Evolutionary conservation across 1,284 basidiomycete species (phyloP), one percentile per base, ranked within the genome.

Genomic region (Agroathelia rolfsii): DNA sequence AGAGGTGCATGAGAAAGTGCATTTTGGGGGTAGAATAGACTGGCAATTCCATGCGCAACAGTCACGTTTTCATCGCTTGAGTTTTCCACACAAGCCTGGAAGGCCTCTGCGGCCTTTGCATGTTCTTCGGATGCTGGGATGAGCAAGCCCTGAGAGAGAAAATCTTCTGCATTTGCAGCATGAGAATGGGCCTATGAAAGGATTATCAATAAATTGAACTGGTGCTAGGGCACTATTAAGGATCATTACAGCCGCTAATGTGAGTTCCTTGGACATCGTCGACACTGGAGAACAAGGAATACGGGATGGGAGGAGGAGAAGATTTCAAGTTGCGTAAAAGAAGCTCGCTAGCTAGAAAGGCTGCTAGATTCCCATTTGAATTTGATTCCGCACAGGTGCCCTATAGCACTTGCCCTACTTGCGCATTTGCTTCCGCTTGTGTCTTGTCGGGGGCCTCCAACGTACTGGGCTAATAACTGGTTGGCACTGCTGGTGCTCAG

Each of bases 161-260:
- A 68, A 37, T 85, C 80, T 39, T 86, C 80, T 17, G 82, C 83
- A 47, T 78, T 79, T 13, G 75, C 75, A 35, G 80, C 78, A 55
- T 85, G 80, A 47, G 81, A 76, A 52, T 87, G 80, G 13, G 83
- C 83, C 83, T 87, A 52, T 35, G 11, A 38, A 31, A 37, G 18
- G 24, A 20, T 19, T 10, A 26, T 29, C 23, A 24, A n/a, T n/a
- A n/a, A n/a, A n/a, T n/a, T n/a, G n/a, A n/a, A n/a, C n/a, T n/a
- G n/a, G n/a, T n/a, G n/a, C n/a, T 18, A 34, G 24, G n/a, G 19
- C 12, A 17, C 15, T 21, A 25, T 17, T 27, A 25, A 24, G 21
- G 24, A 24, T 28, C 44, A 45, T 51, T 46, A 65, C 64, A 40
- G 60, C 56, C 44, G 63, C 63, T 49, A 67, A 52, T 9, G 57